Percentiles rank a stretch among this genome's conserved stretches.
Conservation (phyloP, 176 grass and related monocot species). For the Hordeum vulgare region MorexV3_pseudomolecules_assembly NC_058519.1:613796729-613797228, state of each 20-base stretch:
- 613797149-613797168: too few species aligned
- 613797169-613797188: too few species aligned
- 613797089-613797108: too few species aligned
- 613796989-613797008: neutral
- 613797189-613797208: too few species aligned
- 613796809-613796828: conserved; percentile 10
- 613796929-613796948: neutral
- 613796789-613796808: neutral
- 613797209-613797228: too few species aligned
- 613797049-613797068: too few species aligned
- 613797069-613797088: too few species aligned
- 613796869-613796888: neutral
- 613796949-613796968: too few species aligned
- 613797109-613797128: too few species aligned
- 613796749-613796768: conserved; percentile 1
- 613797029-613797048: too few species aligned
- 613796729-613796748: neutral
- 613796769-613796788: conserved; percentile 22
- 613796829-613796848: conserved; percentile 35
- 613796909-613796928: neutral
- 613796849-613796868: conserved; percentile 24
- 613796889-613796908: neutral
- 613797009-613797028: neutral
- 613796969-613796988: neutral
- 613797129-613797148: too few species aligned